Evolutionary conservation across 345 rosid genomes (phyloP), one percentile per base, ranked within the genome.

Genomic region (Arabis hirsuta): DNA sequence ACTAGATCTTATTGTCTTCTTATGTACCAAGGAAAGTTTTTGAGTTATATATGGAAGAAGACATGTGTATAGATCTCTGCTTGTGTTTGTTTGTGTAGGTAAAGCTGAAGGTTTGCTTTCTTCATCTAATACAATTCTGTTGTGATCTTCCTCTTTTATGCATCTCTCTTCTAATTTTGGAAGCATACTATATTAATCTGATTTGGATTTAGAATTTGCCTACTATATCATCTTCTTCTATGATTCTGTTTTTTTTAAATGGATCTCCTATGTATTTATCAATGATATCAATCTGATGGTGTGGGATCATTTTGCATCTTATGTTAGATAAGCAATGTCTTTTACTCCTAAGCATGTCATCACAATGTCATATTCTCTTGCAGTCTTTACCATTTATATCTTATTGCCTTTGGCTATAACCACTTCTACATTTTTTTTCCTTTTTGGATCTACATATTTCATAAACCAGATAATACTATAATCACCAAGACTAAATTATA

Each of bases 241-340:
- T 62, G 44, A 52, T 36, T 51, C 13, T 51, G 6, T 7, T 36
- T 47, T 36, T 16, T 16, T 10, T 7, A 9, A 19, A 44, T 5
- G 2, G 0, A 22, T 22, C 32, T 20, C 0, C n/a, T 34, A 34
- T 7, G 5, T 29, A 29, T 5, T 22, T 44, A 10, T 61, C 16
- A 16, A 16, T 16, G 16, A 16, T 16, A 16, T 16, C 14, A 41
- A 52, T 62, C 39, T 61, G 36, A 22, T 42, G 61, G 46, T 43
- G 39, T 36, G 12, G 68, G 31, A 8, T 38, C 58, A 38, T 47
- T 69, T 58, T 16, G 9, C 56, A 47, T 36, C 4, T 58, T 70
- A 24, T 50, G 20, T 52, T 60, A 12, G 53, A 42, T 52, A 43
- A 61, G 46, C 43, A 50, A 31, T 29, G 22, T 42, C 55, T 59